Conservation (phyloP, 257 asterid species). For the Forsythia suspensa region DNA sequence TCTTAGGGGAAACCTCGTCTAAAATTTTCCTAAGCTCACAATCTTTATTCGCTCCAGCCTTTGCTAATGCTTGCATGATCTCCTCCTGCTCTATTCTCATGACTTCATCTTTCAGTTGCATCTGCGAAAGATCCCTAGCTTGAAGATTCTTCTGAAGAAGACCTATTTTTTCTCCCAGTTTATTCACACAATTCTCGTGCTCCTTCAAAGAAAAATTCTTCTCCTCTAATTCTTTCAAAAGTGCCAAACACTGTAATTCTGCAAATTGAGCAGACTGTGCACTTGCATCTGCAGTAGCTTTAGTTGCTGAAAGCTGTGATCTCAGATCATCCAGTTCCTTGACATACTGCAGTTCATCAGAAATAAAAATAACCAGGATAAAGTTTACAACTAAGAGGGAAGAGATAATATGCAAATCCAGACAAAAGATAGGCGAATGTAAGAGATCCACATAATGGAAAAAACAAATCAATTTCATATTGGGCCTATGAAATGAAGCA, state of each 20-base stretch:
- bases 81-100: slow-evolving; percentile 77
- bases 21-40: slow-evolving; percentile 64
- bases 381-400: not conserved
- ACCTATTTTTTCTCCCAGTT: slow-evolving; percentile 73
- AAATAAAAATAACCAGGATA: not conserved
- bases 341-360: slow-evolving; percentile 45
- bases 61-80: slow-evolving; percentile 70
- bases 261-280: slow-evolving; percentile 78
- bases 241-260: slow-evolving; percentile 63
- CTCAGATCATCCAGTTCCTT: slow-evolving; percentile 75
- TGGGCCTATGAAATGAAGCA: too few relatives aligned
- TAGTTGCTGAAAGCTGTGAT: slow-evolving; percentile 57
- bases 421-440: too few relatives aligned
- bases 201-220: slow-evolving; percentile 62
- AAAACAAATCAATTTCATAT: not conserved
- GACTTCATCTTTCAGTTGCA: slow-evolving; percentile 80
- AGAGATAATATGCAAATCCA: too few relatives aligned
- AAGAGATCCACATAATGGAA: too few relatives aligned
- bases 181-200: slow-evolving; percentile 62
- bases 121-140: slow-evolving; percentile 73
- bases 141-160: slow-evolving; percentile 77
- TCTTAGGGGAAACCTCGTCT: slow-evolving; percentile 75
- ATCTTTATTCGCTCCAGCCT: slow-evolving; percentile 61
- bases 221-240: slow-evolving; percentile 70
- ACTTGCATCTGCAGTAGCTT: slow-evolving; percentile 79